Evolutionary conservation across 2,329 filamentous ascomycete species (phyloP).

Genomic region (Arthrobotrys conoides): DNA sequence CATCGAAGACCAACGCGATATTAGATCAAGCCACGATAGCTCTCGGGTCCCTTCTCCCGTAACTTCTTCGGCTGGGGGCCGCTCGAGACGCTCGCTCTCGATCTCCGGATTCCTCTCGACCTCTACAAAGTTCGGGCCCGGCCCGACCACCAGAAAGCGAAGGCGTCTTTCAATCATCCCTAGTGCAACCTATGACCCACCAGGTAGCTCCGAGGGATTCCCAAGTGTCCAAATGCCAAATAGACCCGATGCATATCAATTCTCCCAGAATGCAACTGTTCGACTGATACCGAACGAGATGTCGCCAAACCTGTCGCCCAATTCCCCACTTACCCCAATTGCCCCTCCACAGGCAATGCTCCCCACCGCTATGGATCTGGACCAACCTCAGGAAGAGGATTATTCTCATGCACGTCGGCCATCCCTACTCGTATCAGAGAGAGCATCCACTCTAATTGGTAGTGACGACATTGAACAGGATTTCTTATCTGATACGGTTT

Average conservation of each 20-base stretch:
- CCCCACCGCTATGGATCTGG: constrained; percentile 56
- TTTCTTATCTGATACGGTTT: constrained; percentile 64
- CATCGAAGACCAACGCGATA: constrained; percentile 50
- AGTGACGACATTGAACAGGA: constrained; percentile 64
- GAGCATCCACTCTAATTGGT: constrained; percentile 64
- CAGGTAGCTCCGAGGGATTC: constrained; percentile 50
- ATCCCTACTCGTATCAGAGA: constrained; percentile 63
- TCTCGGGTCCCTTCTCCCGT: constrained; percentile 51
- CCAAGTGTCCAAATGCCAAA: constrained; percentile 32
- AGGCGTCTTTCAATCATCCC: constrained; percentile 59
- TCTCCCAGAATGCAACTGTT: constrained; percentile 48
- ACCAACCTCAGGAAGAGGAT: constrained; percentile 59
- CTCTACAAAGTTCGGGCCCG: constrained; percentile 55
- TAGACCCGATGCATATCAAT: constrained; percentile 30
- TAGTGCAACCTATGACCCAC: constrained; percentile 55
- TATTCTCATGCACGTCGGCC: constrained; percentile 60
- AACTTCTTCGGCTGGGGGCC: constrained; percentile 46
- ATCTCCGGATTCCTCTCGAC: constrained; percentile 57
- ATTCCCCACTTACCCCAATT: constrained; percentile 52
- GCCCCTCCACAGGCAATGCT: constrained; percentile 41
- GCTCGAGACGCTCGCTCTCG: constrained; percentile 54
- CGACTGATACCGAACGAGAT: constrained; percentile 54
- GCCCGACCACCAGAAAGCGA: constrained; percentile 53
- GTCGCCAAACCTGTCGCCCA: constrained; percentile 39
- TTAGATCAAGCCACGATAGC: constrained; percentile 47